Conservation (phyloP, 1,284 basidiomycete species). For the Papiliotrema flavescens region DNA sequence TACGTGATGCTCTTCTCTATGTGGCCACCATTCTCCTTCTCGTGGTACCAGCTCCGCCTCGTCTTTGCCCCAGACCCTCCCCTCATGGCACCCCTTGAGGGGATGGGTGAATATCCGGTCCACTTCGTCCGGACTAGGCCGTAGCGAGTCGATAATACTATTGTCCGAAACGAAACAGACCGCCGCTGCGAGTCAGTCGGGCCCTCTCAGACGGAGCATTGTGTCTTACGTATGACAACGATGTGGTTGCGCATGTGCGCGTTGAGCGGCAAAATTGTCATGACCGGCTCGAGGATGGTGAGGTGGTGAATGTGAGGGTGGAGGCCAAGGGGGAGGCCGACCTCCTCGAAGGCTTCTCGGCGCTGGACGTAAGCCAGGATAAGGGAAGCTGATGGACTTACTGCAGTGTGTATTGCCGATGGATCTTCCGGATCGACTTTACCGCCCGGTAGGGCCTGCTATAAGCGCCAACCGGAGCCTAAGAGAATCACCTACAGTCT, state of each 20-base stretch:
- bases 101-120: slow-evolving; percentile 74
- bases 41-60: slow-evolving; percentile 55
- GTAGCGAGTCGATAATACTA: slow-evolving; percentile 55
- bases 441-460: slow-evolving; percentile 72
- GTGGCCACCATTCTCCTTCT: slow-evolving; percentile 72
- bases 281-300: slow-evolving; percentile 65
- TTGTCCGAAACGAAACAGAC: slow-evolving; percentile 64
- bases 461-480: neutral
- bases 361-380: slow-evolving; percentile 52
- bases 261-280: slow-evolving; percentile 65
- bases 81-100: slow-evolving; percentile 60
- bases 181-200: slow-evolving; percentile 57
- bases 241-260: slow-evolving; percentile 47
- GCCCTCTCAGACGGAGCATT: slow-evolving; percentile 43
- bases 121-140: slow-evolving; percentile 65
- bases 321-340: slow-evolving; percentile 58
- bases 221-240: slow-evolving; percentile 43
- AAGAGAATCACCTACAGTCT: slow-evolving; percentile 24
- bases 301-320: slow-evolving; percentile 61
- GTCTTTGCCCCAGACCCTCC: slow-evolving; percentile 50
- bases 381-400: slow-evolving; percentile 46
- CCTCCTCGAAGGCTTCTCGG: slow-evolving; percentile 78
- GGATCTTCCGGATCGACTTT: slow-evolving; percentile 49
- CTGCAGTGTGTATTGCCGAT: slow-evolving; percentile 63
- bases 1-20: slow-evolving; percentile 63